Evolutionary conservation across 164 flowering plant genomes (phyloP), one percentile per base, ranked within the genome.

Genomic region (Sextonia rubra): DNA sequence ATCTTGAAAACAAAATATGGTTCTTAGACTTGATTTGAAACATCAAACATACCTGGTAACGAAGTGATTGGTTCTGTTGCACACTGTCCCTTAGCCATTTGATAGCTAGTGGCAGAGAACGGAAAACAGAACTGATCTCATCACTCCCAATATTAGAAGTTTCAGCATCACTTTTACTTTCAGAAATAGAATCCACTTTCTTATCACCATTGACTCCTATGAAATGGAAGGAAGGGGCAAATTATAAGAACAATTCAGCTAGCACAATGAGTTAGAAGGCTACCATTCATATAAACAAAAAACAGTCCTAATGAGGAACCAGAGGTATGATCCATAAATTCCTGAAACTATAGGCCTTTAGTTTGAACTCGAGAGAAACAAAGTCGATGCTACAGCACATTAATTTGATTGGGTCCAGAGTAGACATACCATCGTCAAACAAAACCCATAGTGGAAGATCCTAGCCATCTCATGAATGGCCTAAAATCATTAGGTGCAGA

Each of bases 31-130:
- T 52, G 18, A 60, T 20, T 44, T 6, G 29, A 69, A 48, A 24
- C n/a, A 12, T 12, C 12, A 3, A 72, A 49, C 26, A 7, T 85
- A 92, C 97, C 99, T 94, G 97, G 74, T 80, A 82, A 61, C 91
- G 96, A 75, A 83, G 77, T 60, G 89, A 85, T 60, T 76, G 86
- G 78, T 84, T 91, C 81, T 83, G 81, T 69, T 77, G 82, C 52
- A 73, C 84, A 65, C 73, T 86, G 74, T 90, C 97, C 72, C 97
- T 79, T 37, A 92, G 89, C 97, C 97, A 92, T 76, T 90, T 90
- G 37, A 92, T 85, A 58, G 97, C 97, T 60, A 79, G 69, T 11
- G 95, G 93, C 12, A 94, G 90, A 56, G 97, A 87, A 69, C 91
- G 76, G 76, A 92, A 90, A 48, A 94, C 90, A 14, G 78, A 66